Evolutionary conservation across 768 basidiomycete species (phyloP).

Genomic region (Russula sp.): DNA sequence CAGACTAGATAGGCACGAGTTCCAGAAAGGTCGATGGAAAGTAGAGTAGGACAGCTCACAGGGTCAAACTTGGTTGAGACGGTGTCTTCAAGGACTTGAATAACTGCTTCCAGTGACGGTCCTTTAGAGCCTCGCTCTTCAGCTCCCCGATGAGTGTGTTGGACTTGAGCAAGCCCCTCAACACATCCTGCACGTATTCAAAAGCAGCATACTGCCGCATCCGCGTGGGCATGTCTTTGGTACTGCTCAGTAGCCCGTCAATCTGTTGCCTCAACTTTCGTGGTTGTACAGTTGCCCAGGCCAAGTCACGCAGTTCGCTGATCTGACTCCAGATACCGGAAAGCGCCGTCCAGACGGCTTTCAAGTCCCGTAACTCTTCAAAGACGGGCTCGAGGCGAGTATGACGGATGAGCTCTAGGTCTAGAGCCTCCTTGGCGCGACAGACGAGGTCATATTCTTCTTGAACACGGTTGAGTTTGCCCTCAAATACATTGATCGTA

Average conservation of each 20-base stretch:
- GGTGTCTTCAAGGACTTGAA: conserved; percentile 82
- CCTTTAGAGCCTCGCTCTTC: conserved; percentile 95
- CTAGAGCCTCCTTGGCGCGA: conserved; percentile 93
- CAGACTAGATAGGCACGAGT: conserved; percentile 53
- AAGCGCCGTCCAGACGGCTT: conserved; percentile 97
- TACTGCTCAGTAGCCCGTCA: conserved; percentile 84
- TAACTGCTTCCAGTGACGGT: conserved; percentile 96
- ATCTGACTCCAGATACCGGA: conserved; percentile 97
- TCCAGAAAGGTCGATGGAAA: conserved; percentile 8
- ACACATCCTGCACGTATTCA: conserved; percentile 91
- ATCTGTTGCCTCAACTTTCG: conserved; percentile 92
- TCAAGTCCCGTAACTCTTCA: conserved; percentile 92
- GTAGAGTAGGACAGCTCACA: conserved; percentile 37
- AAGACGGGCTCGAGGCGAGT: conserved; percentile 90
- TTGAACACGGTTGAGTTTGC: conserved; percentile 77
- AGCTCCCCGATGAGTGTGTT: conserved; percentile 88
- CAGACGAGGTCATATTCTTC: conserved; percentile 96
- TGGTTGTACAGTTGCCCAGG: conserved; percentile 90
- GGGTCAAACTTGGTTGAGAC: conserved; percentile 63
- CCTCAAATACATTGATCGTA: conserved; percentile 92
- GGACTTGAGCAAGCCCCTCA: conserved; percentile 80
- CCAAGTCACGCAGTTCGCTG: conserved; percentile 75
- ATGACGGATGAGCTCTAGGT: conserved; percentile 84
- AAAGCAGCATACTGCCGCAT: conserved; percentile 99
- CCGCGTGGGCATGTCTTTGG: conserved; percentile 96